Percentiles rank a stretch among this genome's conserved stretches.
These are phyloP conservation scores for Dothistroma pini DNA, from an alignment of 2,329 filamentous ascomycete genomes.

Conservation along the genomic window DNA sequence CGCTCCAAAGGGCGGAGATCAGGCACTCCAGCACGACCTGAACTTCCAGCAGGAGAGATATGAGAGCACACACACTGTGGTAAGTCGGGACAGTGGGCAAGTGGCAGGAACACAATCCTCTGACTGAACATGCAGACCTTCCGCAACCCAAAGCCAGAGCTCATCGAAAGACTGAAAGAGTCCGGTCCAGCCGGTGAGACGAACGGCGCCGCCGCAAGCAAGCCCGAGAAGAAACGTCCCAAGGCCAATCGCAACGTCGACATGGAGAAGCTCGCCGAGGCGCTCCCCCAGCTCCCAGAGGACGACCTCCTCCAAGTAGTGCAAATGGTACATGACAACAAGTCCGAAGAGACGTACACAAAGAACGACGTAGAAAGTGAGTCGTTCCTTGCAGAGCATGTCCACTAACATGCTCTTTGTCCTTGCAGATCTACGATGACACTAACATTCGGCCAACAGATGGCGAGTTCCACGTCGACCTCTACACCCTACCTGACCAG, in stretches of 20 bases:
- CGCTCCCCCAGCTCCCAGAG: constrained; percentile 81
- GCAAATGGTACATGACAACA: constrained; percentile 97
- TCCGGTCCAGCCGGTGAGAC: constrained; percentile 66
- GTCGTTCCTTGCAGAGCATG: constrained; percentile 9
- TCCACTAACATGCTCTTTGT: constrained; percentile 24
- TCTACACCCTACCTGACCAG: constrained; percentile 90
- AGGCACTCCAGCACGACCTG: constrained; percentile 78
- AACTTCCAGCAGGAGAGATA: constrained; percentile 83
- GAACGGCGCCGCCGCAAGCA: constrained; percentile 52
- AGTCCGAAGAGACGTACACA: constrained; percentile 88
- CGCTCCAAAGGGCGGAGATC: constrained; percentile 74
- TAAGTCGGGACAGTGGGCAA: constrained; percentile 38
- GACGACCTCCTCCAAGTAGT: constrained; percentile 93
- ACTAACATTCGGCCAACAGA: constrained; percentile 48
- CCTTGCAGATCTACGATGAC: not conserved
- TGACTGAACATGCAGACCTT: constrained; percentile 55
- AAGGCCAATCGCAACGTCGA: constrained; percentile 60
- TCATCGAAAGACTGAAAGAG: constrained; percentile 74
- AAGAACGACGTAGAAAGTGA: constrained; percentile 93
- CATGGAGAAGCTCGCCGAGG: constrained; percentile 95
- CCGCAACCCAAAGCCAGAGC: constrained; percentile 86
- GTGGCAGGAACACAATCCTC: not conserved
- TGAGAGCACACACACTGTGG: constrained; percentile 74
- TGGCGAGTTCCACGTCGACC: constrained; percentile 96
- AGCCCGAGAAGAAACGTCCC: constrained; percentile 71